These are phyloP conservation scores for Fragaria ananassa DNA, from an alignment of 306 rosid species.

Conservation along the genomic window DNA sequence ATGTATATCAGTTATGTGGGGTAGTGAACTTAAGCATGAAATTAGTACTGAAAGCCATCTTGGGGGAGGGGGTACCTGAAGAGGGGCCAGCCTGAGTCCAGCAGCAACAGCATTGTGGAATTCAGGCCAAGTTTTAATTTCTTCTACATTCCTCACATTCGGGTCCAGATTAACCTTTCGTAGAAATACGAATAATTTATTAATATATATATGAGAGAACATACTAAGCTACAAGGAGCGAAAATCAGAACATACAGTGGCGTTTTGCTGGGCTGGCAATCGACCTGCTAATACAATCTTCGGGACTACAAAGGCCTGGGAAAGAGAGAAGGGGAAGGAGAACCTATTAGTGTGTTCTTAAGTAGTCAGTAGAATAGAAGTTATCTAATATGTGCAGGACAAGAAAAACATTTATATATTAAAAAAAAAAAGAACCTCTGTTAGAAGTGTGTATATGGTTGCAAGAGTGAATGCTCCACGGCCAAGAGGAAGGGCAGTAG, in stretches of 20 bases:
- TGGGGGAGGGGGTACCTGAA: slow-evolving; percentile 51
- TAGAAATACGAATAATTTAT: not conserved
- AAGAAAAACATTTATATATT: not conserved
- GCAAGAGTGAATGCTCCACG: slow-evolving; percentile 99
- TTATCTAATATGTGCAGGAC: slow-evolving; percentile 14
- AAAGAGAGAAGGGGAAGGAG: slow-evolving; percentile 7
- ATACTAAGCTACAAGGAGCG: slow-evolving; percentile 9
- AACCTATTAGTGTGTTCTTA: slow-evolving; percentile 10
- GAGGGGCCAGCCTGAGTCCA: slow-evolving; percentile 93
- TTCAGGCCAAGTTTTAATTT: slow-evolving; percentile 93
- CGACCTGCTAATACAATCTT: slow-evolving; percentile 97
- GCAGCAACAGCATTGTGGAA: slow-evolving; percentile 98
- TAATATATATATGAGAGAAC: not conserved
- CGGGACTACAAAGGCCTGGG: slow-evolving; percentile 81
- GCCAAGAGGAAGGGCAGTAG: slow-evolving; percentile 92
- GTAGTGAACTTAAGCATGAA: not conserved
- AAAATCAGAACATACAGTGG: slow-evolving; percentile 64
- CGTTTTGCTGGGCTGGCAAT: slow-evolving; percentile 96
- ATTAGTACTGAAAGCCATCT: slow-evolving; percentile 1
- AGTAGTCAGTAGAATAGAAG: slow-evolving; percentile 14
- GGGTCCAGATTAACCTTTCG: slow-evolving; percentile 88
- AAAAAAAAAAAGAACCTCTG: slow-evolving; percentile 52
- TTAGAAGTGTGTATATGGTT: slow-evolving; percentile 86
- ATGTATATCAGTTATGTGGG: not conserved
- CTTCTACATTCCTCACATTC: slow-evolving; percentile 76